phyloP scores from a whole-genome alignment of 2,329 filamentous ascomycete genomes.

The Fusarium sterilihyphosum region DNA sequence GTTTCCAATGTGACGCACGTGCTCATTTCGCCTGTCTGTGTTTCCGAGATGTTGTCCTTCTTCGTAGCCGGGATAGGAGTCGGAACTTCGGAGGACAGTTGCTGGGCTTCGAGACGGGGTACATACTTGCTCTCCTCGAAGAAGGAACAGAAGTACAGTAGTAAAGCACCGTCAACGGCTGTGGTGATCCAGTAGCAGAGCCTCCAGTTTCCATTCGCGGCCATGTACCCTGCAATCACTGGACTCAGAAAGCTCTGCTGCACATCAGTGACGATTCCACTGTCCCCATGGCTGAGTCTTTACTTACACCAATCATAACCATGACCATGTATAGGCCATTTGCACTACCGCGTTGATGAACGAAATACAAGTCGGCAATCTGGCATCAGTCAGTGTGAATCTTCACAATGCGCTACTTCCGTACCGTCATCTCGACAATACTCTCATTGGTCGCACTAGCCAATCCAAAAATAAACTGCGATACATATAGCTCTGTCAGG shows the following conservation, averaged over 20 bases:
- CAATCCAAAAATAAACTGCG: slow-evolving; percentile 43
- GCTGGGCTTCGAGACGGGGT: slow-evolving; percentile 8
- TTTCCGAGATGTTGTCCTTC: not conserved
- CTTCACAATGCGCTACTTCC: not conserved
- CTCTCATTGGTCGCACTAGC: slow-evolving; percentile 50
- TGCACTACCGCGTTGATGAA: slow-evolving; percentile 42
- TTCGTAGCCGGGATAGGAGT: not conserved
- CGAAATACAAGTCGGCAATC: slow-evolving; percentile 45
- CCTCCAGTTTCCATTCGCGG: slow-evolving; percentile 39
- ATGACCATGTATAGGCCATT: slow-evolving; percentile 43
- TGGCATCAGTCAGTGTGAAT: not conserved
- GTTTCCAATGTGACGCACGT: not conserved
- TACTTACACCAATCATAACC: slow-evolving; percentile 41
- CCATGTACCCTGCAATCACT: slow-evolving; percentile 44
- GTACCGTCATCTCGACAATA: slow-evolving; percentile 49
- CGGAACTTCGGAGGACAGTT: not conserved
- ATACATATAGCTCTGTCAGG: not conserved
- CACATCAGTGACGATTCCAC: not conserved
- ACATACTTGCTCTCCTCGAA: slow-evolving; percentile 46
- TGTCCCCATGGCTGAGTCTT: rapidly evolving
- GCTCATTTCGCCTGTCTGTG: not conserved
- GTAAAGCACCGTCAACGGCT: slow-evolving; percentile 19
- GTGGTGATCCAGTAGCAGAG: slow-evolving; percentile 38
- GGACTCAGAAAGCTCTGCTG: slow-evolving; percentile 37
- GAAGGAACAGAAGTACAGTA: slow-evolving; percentile 27